Evolutionary conservation across 768 basidiomycete species (phyloP), one percentile per base, ranked within the genome.

Genomic region (Cyathus striatus): DNA sequence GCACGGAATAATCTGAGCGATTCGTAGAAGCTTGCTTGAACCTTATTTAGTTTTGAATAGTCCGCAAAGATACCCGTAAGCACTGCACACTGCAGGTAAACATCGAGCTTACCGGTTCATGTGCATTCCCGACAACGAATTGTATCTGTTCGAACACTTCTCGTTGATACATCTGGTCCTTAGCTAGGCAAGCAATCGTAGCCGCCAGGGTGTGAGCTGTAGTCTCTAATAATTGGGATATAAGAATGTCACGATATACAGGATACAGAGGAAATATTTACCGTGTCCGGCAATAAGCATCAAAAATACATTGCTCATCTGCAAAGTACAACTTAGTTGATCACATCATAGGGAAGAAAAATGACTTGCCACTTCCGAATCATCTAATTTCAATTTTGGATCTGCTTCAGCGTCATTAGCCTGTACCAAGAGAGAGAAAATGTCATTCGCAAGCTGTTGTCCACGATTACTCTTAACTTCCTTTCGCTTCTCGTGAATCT

Each of bases 371-470:
- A 42, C 21, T 22, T 74, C 72, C 9, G 60, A 41, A 43, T 73
- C 67, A 39, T 63, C 60, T 20, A 75, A 51, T 42, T 62, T 55
- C 23, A 63, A 56, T 46, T 74, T 75, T 10, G 48, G 51, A 1
- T 47, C 59, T n/a, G n/a, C n/a, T 48, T 69, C 67, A n/a, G 66
- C 63, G 44, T 75, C 70, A 46, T 72, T 74, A 0, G 74, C 71
- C 40, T 65, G 57, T 4, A 76, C 66, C 17, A 75, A 62, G 55
- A 42, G 21, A 14, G 41, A n/a, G 21, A 42, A 42, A 7, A 25
- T 27, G 25, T 42, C 41, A 16, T 32, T 32, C 12, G 12, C 30
- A 32, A 12, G 12, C 30, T 32, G 16, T 32, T 32, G 12, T 16
- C 16, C 30, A 4, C 30, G 12, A 32, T 32, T 16, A 2, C 12